Conservation (phyloP, 345 rosid species). For the Odontarrhena argentea region DNA sequence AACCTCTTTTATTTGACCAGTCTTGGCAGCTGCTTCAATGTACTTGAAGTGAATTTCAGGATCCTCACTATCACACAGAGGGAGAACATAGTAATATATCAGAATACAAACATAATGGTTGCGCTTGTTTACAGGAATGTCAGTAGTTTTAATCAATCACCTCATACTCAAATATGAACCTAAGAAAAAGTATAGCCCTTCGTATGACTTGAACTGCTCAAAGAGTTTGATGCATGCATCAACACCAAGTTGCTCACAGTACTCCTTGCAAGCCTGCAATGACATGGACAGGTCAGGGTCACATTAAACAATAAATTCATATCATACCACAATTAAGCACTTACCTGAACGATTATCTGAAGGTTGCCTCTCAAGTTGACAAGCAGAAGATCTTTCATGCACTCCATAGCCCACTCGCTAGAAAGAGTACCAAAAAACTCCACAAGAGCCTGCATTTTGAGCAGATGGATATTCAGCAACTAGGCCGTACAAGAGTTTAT, state of each 20-base stretch:
- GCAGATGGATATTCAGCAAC: conserved; percentile 26
- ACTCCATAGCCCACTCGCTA: conserved; percentile 99
- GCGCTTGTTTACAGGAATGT: conserved; percentile 26
- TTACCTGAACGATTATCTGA: conserved; percentile 98
- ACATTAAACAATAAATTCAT: conserved; percentile 9
- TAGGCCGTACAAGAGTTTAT: conserved; percentile 14
- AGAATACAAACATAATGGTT: conserved; percentile 14
- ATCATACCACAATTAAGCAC: conserved; percentile 31
- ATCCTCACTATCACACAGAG: conserved; percentile 73
- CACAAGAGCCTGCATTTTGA: conserved; percentile 73
- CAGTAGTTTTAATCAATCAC: conserved; percentile 45
- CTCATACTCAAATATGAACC: conserved; percentile 98
- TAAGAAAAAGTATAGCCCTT: conserved; percentile 94
- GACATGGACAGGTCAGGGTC: conserved; percentile 36
- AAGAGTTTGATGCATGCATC: conserved; percentile 95
- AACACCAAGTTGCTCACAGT: conserved; percentile 96
- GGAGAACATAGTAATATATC: conserved; percentile 22
- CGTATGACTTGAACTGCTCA: conserved; percentile 98
- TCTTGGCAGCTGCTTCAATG: conserved; percentile 99
- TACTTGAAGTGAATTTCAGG: conserved; percentile 98
- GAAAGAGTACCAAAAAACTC: conserved; percentile 99
- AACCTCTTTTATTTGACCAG: conserved; percentile 96
- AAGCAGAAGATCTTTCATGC: conserved; percentile 98
- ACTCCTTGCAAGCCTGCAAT: conserved; percentile 94
- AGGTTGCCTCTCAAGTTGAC: conserved; percentile 96